Base-by-base conservation (phyloP, 768 basidiomycete genomes). In the Tulasnella calospora region DNA sequence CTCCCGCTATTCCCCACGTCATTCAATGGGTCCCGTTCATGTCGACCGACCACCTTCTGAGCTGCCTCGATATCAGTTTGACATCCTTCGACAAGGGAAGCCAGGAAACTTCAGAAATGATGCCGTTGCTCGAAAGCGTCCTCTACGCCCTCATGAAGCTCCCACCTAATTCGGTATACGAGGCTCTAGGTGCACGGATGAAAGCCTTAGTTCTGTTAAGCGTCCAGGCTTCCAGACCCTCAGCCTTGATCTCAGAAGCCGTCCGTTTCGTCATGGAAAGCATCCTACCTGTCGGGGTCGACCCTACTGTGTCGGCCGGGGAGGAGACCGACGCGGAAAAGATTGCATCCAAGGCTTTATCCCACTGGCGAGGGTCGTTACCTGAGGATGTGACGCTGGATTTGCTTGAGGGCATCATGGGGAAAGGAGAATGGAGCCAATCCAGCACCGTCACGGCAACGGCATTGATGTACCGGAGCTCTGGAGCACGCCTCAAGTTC, bases 21-120 rank as follows among this genome's bases (percentile, higher is more conserved):
- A 67, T 76, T 3, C 79, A 88, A 19, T 94, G 92, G 92, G 84
- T 92, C 55, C 86, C 84, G 57, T 92, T 88, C 81, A 86, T 91
- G 81, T 82, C 84, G 7, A 81, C 83, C 2, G 80, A 84, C 3
- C 86, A 86, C 21, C 82, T 90, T 3, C 83, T 89, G 4, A 80
- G 82, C 7, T 83, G 89, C 8, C 81, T 93, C 15, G 87, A 89
- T 80, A 78, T 83, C 10, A 79, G 88, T 71, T 80, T 81, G 33
- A n/a, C 73, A 36, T 38, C 70, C n/a, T 23, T 51, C 47, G 10
- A 19, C 6, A 1, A 51, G 23, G 47, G 47, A 51, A 51, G 47
- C 47, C 47, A 51, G 21, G 47, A 5, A 2, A 51, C 23, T 19
- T 19, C 47, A 51, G 47, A 51, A 51, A 23, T 51, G 23, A 51